Base-by-base conservation (phyloP, 306 rosid genomes). In the Phaseolus lunatus region DNA sequence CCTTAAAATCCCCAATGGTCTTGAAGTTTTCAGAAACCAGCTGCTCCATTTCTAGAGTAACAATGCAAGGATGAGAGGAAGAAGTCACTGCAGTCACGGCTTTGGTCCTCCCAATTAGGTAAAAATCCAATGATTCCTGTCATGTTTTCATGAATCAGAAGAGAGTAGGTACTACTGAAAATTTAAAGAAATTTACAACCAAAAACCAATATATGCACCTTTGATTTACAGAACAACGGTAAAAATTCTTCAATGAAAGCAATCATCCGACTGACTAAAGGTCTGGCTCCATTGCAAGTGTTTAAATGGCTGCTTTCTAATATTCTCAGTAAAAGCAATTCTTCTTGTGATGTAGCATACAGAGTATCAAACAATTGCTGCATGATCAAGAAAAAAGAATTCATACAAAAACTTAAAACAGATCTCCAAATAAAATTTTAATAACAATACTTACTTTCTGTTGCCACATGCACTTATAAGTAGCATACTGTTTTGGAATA, bases 301-400 rank as follows among this genome's bases (percentile, higher is more conserved):
- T 70, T 76, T 70, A 85, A 56, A 88, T 92, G 98, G 62, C 87
- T 83, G 71, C 50, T 80, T 72, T 81, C 84, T 39, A 83, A 77
- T 18, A 59, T 81, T 79, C 83, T 90, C 26, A 95, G 87, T 83
- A 95, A 80, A 84, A 95, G 86, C 27, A 88, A 72, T 62, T 88
- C 95, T 65, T 88, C 95, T 31, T 79, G 75, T 16, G 84, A 77
- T 31, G 77, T 79, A 50, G 87, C 84, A 81, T 76, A 86, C 49
- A 95, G 78, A 72, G 81, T 72, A 87, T 92, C 97, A 87, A 95
- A 86, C 31, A 95, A 53, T 80, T 89, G 90, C 97, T 94, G 94
- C 86, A 85, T 45, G 29, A 78, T 57, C 29, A 63, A 67, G 80
- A n/a, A 62, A 24, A 81, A 50, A 22, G 16, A 11, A 44, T 41